phyloP scores from a whole-genome alignment of 108 stramenopile genomes.

The Cyclotella baltica region DNA sequence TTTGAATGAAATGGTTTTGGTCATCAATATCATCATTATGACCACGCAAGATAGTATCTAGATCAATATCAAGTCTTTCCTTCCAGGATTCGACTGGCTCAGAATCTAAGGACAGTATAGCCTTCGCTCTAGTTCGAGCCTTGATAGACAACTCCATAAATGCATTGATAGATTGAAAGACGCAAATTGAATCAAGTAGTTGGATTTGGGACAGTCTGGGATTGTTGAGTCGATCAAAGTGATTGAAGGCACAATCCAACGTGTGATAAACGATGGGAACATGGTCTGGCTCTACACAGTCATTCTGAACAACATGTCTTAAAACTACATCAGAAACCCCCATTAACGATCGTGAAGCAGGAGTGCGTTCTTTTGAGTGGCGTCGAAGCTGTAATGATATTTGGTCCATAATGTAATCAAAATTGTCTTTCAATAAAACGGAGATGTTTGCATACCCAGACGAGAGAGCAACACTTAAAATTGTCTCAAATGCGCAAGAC shows the following conservation, averaged over 20 bases:
- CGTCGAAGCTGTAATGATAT: slow-evolving; percentile 38
- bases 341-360: slow-evolving; percentile 36
- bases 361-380: slow-evolving; percentile 31
- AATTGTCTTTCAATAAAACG: slow-evolving; percentile 42
- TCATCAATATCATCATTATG: slow-evolving; percentile 1
- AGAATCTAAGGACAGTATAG: neutral
- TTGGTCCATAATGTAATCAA: slow-evolving; percentile 58
- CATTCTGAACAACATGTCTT: slow-evolving; percentile 15
- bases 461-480: slow-evolving; percentile 30
- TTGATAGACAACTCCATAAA: slow-evolving; percentile 39
- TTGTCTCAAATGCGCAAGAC: slow-evolving; percentile 20
- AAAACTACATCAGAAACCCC: slow-evolving; percentile 48
- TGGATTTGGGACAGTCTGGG: slow-evolving; percentile 7
- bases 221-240: slow-evolving; percentile 29
- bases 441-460: slow-evolving; percentile 23
- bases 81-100: slow-evolving; percentile 18
- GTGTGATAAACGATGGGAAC: slow-evolving; percentile 36
- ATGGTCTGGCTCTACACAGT: slow-evolving; percentile 8
- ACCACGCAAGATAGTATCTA: slow-evolving; percentile 11
- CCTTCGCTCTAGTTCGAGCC: neutral
- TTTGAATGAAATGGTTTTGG: slow-evolving; percentile 12
- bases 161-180: slow-evolving; percentile 38
- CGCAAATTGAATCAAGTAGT: slow-evolving; percentile 30
- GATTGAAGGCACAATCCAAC: slow-evolving; percentile 35
- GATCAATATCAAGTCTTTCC: slow-evolving; percentile 33